Percentiles rank a stretch among this genome's conserved stretches.
Evolutionary conservation across 2,329 filamentous ascomycete genomes (phyloP).

Genomic region (Knoxdaviesia proteae): DNA sequence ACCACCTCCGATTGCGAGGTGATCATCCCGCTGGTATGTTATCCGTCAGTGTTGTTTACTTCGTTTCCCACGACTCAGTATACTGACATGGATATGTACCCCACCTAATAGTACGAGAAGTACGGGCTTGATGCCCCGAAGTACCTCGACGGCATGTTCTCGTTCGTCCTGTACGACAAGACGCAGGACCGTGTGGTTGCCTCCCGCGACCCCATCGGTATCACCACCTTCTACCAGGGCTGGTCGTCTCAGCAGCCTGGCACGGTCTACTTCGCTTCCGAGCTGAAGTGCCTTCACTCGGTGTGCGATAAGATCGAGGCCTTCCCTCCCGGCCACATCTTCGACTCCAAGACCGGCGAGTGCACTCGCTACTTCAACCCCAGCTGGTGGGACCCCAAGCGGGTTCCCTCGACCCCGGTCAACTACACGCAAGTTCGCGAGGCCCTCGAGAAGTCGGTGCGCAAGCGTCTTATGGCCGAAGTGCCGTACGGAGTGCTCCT

Average conservation of each 20-base stretch:
- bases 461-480: conserved; percentile 96
- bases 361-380: conserved; percentile 80
- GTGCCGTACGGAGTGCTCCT: conserved; percentile 92
- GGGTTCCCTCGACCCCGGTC: conserved; percentile 58
- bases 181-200: conserved; percentile 79
- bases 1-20: conserved; percentile 97
- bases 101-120: conserved; percentile 52
- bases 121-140: conserved; percentile 83
- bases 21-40: conserved; percentile 78
- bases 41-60: neutral
- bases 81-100: neutral
- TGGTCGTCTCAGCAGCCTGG: conserved; percentile 66
- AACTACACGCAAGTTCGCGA: conserved; percentile 68
- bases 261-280: conserved; percentile 87
- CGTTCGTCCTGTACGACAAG: conserved; percentile 95
- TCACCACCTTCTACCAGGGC: conserved; percentile 95
- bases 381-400: conserved; percentile 71
- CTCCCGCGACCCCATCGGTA: conserved; percentile 86
- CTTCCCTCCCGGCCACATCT: conserved; percentile 90
- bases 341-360: conserved; percentile 77
- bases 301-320: conserved; percentile 90
- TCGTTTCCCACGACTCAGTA: neutral
- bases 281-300: conserved; percentile 79
- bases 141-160: conserved; percentile 97
- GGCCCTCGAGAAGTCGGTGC: conserved; percentile 72